phyloP scores from a whole-genome alignment of 495 filamentous ascomycete species.

The Usnea hakonensis region DNA sequence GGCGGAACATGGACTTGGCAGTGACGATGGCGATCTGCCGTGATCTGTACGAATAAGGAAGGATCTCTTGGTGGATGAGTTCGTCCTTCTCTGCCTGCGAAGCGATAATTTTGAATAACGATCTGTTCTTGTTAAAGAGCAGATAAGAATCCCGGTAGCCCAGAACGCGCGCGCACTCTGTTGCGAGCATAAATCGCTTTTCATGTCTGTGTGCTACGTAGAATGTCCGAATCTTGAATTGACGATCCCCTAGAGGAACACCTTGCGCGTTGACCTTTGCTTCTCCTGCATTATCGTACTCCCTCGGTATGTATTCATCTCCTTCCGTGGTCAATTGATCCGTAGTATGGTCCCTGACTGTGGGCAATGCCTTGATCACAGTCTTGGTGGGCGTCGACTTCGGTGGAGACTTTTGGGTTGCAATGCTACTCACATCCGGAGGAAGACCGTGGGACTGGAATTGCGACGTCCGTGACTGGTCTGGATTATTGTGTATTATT shows the following conservation, averaged over 20 bases:
- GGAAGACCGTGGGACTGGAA: constrained; percentile 62
- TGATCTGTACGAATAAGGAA: constrained; percentile 96
- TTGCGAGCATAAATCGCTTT: constrained; percentile 98
- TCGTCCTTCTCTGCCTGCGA: constrained; percentile 95
- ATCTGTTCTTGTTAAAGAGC: constrained; percentile 98
- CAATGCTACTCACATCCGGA: constrained; percentile 45
- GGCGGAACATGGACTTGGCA: constrained; percentile 97
- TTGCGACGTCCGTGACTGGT: constrained; percentile 68
- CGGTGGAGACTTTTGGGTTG: constrained; percentile 67
- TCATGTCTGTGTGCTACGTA: constrained; percentile 80
- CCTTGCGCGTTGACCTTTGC: constrained; percentile 84
- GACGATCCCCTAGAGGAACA: constrained; percentile 68
- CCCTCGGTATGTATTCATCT: constrained; percentile 94
- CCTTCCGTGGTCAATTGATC: constrained; percentile 85
- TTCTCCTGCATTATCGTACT: constrained; percentile 86
- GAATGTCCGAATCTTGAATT: constrained; percentile 92
- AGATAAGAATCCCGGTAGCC: constrained; percentile 96
- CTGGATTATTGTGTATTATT: constrained; percentile 40
- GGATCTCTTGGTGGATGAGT: constrained; percentile 84
- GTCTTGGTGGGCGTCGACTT: constrained; percentile 83
- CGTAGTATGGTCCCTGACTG: constrained; percentile 93
- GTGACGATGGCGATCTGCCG: constrained; percentile 98
- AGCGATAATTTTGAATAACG: constrained; percentile 96
- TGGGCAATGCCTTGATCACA: constrained; percentile 89
- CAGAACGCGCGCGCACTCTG: constrained; percentile 90